A percentile compares a stretch with the other conserved stretches of the same genome.
Evolutionary conservation across 768 basidiomycete genomes (phyloP).

Genomic region (Leccinum broughii): DNA sequence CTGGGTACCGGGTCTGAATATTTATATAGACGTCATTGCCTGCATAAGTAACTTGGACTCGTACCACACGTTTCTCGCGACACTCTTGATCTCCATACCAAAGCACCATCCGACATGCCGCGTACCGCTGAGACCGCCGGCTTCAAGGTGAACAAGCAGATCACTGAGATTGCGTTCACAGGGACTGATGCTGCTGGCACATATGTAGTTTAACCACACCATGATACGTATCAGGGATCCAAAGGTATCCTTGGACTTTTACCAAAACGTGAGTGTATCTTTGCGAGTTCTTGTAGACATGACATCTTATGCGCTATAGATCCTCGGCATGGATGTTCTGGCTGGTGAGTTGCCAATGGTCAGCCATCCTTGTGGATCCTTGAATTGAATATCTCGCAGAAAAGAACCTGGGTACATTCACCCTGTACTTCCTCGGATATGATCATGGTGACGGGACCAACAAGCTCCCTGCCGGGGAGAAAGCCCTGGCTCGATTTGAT

Average conservation of each 20-base stretch:
- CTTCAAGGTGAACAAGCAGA: slow-evolving; percentile 47
- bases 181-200: background rate
- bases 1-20: slow-evolving; percentile 2
- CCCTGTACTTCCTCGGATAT: slow-evolving; percentile 86
- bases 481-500: slow-evolving; percentile 44
- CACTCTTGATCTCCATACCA: slow-evolving; percentile 10
- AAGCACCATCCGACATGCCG: slow-evolving; percentile 47
- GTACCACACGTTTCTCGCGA: slow-evolving; percentile 2
- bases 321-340: slow-evolving; percentile 77
- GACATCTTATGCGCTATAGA: slow-evolving; percentile 29
- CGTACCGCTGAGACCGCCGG: slow-evolving; percentile 63
- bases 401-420: slow-evolving; percentile 58
- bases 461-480: slow-evolving; percentile 51
- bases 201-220: slow-evolving; percentile 73
- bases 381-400: slow-evolving; percentile 37
- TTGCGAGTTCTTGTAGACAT: background rate
- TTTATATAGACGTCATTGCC: slow-evolving; percentile 10
- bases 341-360: slow-evolving; percentile 38
- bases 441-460: slow-evolving; percentile 50
- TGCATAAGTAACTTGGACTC: background rate
- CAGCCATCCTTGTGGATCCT: slow-evolving; percentile 5
- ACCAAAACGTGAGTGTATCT: slow-evolving; percentile 55
- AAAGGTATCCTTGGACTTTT: slow-evolving; percentile 77
- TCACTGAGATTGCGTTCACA: background rate
- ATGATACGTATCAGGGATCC: slow-evolving; percentile 91